Base-by-base conservation (phyloP, 2,329 filamentous ascomycete species). In the Penicillium capsulatum region DNA sequence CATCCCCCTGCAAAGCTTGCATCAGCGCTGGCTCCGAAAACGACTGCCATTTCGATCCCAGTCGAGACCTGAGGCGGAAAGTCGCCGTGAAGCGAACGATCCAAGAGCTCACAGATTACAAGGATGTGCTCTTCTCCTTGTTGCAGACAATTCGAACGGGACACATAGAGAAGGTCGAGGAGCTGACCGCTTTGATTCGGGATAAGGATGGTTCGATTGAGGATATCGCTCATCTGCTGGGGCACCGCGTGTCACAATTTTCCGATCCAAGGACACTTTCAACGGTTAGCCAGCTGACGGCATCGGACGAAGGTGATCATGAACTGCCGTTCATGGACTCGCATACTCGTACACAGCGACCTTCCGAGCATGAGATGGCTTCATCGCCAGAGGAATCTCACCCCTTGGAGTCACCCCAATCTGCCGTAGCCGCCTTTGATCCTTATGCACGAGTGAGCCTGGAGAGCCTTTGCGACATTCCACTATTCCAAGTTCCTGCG, bases 1-100 rank as follows among this genome's bases (percentile, higher is more conserved):
- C 59, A 7, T 42, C 52, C 16, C 64, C 64, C 9, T 68, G 65
- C 44, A 59, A 58, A 35, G 58, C 64, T 28, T 68, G 65, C 40
- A 2, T 40, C 17, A 43, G 50, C 33, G 53, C 46, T 26, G 33
- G 33, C 11, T 46, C 48, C 16, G 49, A 57, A 19, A 52, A 50
- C 13, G 47, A 57, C 28, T 68, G 65, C 32, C 47, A 54, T 5
- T 67, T 67, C 48, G 61, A 66, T 42, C 55, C 59, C 33, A 57
- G 47, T 11, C 55, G 57, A 26, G 65, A 68, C 36, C 45, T 64
- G 3, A 51, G 65, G 29, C 62, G 64, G 16, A 66, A 66, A 45
- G 57, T 64, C 13, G 59, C 57, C 24, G 55, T 59, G 11, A 65
- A 63, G 44, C 58, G 61, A 15, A 63, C 58, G 9, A 48, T 63